Conservation (phyloP, 2,329 filamentous ascomycete species). For the Conoideocrella luteorostrata region DNA sequence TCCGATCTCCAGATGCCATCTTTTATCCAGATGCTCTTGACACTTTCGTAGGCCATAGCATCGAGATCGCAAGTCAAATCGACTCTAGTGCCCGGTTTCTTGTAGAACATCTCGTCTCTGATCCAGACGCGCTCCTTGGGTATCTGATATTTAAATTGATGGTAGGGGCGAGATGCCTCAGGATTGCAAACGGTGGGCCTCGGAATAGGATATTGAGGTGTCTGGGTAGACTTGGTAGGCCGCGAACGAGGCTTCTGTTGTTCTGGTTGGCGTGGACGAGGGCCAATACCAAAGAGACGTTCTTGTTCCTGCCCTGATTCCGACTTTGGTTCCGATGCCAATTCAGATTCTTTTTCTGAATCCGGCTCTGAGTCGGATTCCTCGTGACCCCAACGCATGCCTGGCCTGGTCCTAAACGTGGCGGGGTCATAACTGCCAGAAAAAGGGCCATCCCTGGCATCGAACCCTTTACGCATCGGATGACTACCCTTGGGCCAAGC, state of each 20-base stretch:
- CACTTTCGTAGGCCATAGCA: conserved; percentile 7
- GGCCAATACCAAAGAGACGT: too few relatives aligned
- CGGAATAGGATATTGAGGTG: background rate
- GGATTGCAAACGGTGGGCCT: background rate
- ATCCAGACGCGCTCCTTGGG: background rate
- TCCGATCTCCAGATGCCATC: conserved; percentile 9
- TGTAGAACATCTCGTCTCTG: background rate
- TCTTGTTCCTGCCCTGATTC: too few relatives aligned
- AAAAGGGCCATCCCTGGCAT: background rate
- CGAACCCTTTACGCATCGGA: background rate
- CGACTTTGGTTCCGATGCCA: too few relatives aligned
- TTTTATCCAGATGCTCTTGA: conserved; percentile 9
- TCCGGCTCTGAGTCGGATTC: too few relatives aligned
- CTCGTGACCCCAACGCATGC: background rate
- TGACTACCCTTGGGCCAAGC: background rate
- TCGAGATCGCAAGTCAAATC: too few relatives aligned
- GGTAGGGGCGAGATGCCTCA: background rate
- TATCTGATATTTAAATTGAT: background rate
- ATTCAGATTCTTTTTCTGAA: too few relatives aligned
- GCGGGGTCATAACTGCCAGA: background rate
- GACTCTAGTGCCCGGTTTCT: background rate
- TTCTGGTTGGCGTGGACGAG: background rate
- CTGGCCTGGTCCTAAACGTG: background rate
- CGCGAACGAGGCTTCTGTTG: too few relatives aligned
- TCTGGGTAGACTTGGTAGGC: too few relatives aligned